phyloP scores from a whole-genome alignment of 495 filamentous ascomycete genomes.

The Physcia stellaris region DNA sequence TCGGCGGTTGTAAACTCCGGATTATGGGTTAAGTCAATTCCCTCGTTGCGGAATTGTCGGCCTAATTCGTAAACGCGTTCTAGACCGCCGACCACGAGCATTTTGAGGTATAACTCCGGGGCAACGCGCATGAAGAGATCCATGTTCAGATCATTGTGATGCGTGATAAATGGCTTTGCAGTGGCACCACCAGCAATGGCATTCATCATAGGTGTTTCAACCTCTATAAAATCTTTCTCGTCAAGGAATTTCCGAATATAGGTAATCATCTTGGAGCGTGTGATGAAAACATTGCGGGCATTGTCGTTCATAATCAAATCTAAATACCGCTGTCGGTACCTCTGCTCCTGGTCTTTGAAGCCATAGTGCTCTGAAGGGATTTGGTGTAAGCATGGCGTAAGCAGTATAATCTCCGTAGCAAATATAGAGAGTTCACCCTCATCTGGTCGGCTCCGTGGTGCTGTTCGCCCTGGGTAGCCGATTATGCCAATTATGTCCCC shows the following conservation, averaged over 20 bases:
- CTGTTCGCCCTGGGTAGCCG: conserved; percentile 79
- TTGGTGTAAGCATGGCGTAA: conserved; percentile 87
- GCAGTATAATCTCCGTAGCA: conserved; percentile 66
- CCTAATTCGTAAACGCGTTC: conserved; percentile 91
- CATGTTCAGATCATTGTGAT: conserved; percentile 88
- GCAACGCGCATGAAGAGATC: conserved; percentile 91
- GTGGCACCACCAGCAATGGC: conserved; percentile 90
- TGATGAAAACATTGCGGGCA: conserved; percentile 66
- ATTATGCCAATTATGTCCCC: conserved; percentile 86
- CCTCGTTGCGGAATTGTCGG: conserved; percentile 86
- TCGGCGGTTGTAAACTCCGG: conserved; percentile 97
- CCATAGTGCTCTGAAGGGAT: conserved; percentile 86
- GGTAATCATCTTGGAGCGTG: conserved; percentile 68
- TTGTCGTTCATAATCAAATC: conserved; percentile 92
- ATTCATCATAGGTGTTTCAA: conserved; percentile 98
- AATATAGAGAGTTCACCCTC: conserved; percentile 91
- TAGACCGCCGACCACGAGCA: conserved; percentile 84
- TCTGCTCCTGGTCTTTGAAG: conserved; percentile 86
- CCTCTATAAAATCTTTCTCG: conserved; percentile 70
- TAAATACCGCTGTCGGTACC: conserved; percentile 81
- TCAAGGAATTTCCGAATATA: conserved; percentile 85
- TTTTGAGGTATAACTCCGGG: conserved; percentile 92
- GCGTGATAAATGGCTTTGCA: conserved; percentile 86
- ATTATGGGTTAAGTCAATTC: conserved; percentile 94
- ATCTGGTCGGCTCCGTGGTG: conserved; percentile 73